Percentiles rank a stretch among this genome's conserved stretches.
phyloP scores from a whole-genome alignment of 2,329 filamentous ascomycete genomes.

The Fusarium scirpi region DNA sequence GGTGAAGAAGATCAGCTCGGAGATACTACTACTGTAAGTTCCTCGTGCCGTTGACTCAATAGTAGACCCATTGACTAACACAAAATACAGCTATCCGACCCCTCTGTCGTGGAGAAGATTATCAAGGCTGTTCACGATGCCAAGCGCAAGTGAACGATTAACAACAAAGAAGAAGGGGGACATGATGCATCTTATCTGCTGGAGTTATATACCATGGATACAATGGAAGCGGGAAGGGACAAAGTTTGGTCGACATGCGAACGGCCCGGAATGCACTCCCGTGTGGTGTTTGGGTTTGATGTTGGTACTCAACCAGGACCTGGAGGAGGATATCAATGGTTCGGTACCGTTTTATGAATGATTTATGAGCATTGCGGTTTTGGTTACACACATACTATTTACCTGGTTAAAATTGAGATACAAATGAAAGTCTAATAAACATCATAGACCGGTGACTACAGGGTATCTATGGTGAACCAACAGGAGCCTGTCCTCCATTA shows the following conservation, averaged over 20 bases:
- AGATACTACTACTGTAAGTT: conserved; percentile 87
- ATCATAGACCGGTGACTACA: neutral
- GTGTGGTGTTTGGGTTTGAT: conserved; percentile 47
- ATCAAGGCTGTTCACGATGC: conserved; percentile 81
- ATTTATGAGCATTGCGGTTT: conserved; percentile 43
- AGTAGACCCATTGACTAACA: conserved; percentile 30
- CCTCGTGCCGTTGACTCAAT: no score
- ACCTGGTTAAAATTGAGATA: conserved; percentile 25
- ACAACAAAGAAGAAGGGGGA: neutral
- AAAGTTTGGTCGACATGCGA: conserved; percentile 20
- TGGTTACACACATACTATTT: conserved; percentile 14
- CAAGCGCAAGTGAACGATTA: conserved; percentile 61
- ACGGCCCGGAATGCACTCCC: conserved; percentile 25
- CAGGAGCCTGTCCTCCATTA: neutral
- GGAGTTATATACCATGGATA: conserved; percentile 48
- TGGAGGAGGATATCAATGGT: conserved; percentile 37
- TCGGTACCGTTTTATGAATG: conserved; percentile 36
- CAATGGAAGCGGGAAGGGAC: conserved; percentile 36
- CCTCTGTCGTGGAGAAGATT: conserved; percentile 88
- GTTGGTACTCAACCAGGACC: conserved; percentile 38
- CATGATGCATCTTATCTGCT: conserved; percentile 35
- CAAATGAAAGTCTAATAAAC: conserved; percentile 27
- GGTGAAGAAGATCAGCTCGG: conserved; percentile 97
- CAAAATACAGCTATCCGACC: conserved; percentile 80
- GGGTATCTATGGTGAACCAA: neutral